These are phyloP conservation scores for Alternaria rosae DNA, from an alignment of 2,329 filamentous ascomycete genomes.

Conservation along the genomic window DNA sequence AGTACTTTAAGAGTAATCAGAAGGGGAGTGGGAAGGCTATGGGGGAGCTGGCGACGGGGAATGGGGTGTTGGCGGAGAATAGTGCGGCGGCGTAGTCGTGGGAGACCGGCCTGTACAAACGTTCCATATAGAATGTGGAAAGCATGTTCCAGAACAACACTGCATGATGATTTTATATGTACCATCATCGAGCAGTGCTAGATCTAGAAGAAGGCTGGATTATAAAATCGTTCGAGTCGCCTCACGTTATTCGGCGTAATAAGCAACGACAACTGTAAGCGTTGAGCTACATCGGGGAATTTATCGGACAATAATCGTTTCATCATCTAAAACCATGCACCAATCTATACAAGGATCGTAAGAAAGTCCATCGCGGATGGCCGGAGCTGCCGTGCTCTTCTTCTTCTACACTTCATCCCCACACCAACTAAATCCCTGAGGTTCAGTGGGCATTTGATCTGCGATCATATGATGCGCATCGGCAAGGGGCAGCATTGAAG, in stretches of 20 bases:
- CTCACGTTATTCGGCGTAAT: too few relatives aligned
- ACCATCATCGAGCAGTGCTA: too few relatives aligned
- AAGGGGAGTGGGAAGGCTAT: slow-evolving; percentile 4
- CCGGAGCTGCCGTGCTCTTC: too few relatives aligned
- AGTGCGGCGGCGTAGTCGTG: slow-evolving; percentile 10
- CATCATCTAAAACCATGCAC: neutral
- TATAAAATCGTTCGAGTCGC: too few relatives aligned
- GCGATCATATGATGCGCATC: neutral
- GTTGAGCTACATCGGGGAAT: too few relatives aligned
- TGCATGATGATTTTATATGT: too few relatives aligned
- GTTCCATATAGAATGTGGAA: neutral
- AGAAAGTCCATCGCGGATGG: too few relatives aligned
- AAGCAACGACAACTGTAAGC: too few relatives aligned
- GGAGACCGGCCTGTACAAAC: neutral
- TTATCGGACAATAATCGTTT: neutral
- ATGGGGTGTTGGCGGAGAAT: slow-evolving; percentile 12
- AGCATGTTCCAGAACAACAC: neutral
- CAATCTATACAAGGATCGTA: neutral
- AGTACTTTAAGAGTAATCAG: slow-evolving; percentile 45
- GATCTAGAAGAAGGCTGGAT: too few relatives aligned
- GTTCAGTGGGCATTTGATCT: neutral
- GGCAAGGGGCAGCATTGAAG: neutral
- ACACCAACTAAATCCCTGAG: neutral
- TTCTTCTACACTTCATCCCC: neutral
- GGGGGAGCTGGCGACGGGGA: slow-evolving; percentile 2